Evolutionary conservation across 345 rosid genomes (phyloP).

Genomic region (Mercurialis annua): DNA sequence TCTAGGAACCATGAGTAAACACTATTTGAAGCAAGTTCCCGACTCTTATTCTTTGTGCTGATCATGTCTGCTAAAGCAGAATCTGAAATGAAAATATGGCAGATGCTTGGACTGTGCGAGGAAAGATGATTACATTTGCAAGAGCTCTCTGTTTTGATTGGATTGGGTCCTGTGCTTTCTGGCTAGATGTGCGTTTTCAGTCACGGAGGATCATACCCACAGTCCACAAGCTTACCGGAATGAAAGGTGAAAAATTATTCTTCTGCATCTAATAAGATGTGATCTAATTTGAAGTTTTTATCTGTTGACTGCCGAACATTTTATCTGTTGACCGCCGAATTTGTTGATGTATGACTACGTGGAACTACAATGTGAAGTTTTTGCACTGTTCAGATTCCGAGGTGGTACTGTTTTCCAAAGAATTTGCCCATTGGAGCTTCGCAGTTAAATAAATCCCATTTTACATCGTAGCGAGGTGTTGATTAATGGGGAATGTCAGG

Average conservation of each 20-base stretch:
- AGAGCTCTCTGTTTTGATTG: background rate
- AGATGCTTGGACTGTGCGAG: conserved; percentile 1
- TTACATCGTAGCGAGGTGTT: background rate
- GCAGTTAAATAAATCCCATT: background rate
- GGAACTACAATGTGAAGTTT: conserved; percentile 18
- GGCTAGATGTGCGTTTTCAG: conserved; percentile 20
- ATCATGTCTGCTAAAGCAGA: conserved; percentile 9
- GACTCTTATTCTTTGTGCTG: background rate
- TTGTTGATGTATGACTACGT: conserved; percentile 10
- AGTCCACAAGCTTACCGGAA: conserved; percentile 20
- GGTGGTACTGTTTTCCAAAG: background rate
- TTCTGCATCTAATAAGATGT: background rate
- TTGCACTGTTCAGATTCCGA: background rate
- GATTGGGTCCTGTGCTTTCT: conserved; percentile 17
- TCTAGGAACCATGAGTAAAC: conserved; percentile 8
- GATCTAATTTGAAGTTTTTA: background rate
- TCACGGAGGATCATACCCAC: conserved; percentile 19
- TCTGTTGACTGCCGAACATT: background rate
- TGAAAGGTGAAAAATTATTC: conserved; percentile 24
- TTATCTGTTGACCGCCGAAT: background rate
- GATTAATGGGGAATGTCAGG: background rate
- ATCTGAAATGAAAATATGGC: background rate
- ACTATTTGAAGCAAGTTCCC: background rate
- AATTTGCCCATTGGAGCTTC: background rate
- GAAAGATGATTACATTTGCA: conserved; percentile 10